Percentiles rank a stretch among this genome's conserved stretches.
Evolutionary conservation across 2,329 filamentous ascomycete genomes (phyloP).

Genomic region (Keithomyces neogunnii): DNA sequence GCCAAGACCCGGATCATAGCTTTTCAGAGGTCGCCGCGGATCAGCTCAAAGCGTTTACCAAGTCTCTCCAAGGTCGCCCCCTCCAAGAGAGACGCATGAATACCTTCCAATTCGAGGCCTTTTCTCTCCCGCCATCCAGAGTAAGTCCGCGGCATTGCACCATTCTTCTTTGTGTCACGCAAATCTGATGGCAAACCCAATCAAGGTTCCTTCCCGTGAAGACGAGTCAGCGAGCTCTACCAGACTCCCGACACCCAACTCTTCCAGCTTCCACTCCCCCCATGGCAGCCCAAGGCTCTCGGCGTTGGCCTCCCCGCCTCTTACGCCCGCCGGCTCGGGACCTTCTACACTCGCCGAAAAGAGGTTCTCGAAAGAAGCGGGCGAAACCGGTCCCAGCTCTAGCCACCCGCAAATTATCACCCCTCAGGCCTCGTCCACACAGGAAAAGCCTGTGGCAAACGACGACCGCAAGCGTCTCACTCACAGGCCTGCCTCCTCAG

Average conservation of each 20-base stretch:
- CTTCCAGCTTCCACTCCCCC: constrained; percentile 57
- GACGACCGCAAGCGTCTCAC: constrained; percentile 30
- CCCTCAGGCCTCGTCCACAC: constrained; percentile 55
- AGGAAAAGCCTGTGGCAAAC: constrained; percentile 38
- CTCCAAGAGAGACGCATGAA: constrained; percentile 78
- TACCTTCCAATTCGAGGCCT: constrained; percentile 82
- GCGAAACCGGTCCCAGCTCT: constrained; percentile 29
- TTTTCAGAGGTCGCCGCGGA: constrained; percentile 43
- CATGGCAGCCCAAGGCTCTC: constrained; percentile 58
- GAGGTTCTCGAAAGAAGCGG: constrained; percentile 21
- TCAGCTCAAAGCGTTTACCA: constrained; percentile 63
- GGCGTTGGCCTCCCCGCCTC: constrained; percentile 75
- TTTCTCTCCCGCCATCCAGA: constrained; percentile 77
- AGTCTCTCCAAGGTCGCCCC: constrained; percentile 62
- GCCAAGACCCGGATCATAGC: constrained; percentile 17
- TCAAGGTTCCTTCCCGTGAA: constrained; percentile 52
- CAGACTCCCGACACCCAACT: constrained; percentile 55
- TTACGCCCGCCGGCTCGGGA: constrained; percentile 74
- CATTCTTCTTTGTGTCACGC: constrained; percentile 9
- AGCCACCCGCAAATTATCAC: constrained; percentile 47
- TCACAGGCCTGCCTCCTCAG: constrained; percentile 34
- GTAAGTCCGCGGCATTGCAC: constrained; percentile 44
- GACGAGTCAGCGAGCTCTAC: constrained; percentile 53
- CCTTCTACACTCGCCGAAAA: constrained; percentile 24
- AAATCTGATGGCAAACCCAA: not conserved